Conservation (phyloP, 306 rosid species). For the Glycine latifolia region DNA sequence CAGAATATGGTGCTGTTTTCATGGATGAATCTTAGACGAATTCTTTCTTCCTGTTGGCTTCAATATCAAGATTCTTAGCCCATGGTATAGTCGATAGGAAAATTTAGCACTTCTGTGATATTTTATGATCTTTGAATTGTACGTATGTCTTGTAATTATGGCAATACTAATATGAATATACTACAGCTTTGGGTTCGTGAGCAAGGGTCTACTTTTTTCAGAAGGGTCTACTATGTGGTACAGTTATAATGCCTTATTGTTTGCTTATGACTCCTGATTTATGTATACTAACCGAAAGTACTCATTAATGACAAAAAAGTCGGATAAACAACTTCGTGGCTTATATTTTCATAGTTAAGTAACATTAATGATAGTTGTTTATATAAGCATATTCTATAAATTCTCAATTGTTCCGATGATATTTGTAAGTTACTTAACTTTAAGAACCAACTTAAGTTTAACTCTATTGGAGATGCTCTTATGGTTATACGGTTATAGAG, state of each 20-base stretch:
- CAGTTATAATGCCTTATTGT: not conserved
- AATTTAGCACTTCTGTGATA: constrained; percentile 9
- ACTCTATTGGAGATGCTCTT: too few relatives aligned
- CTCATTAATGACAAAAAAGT: not conserved
- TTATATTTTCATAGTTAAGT: not conserved
- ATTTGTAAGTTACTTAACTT: too few relatives aligned
- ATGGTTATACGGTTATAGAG: too few relatives aligned
- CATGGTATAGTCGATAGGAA: constrained; percentile 1
- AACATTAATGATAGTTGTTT: too few relatives aligned
- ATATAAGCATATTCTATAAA: too few relatives aligned
- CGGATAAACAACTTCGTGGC: constrained; percentile 9
- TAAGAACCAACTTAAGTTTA: too few relatives aligned
- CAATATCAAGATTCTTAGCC: constrained; percentile 36
- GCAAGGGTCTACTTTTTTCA: not conserved
- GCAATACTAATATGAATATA: not conserved
- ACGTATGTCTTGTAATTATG: constrained; percentile 37
- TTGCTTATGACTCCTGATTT: not conserved
- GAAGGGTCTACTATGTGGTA: not conserved
- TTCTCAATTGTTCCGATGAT: too few relatives aligned
- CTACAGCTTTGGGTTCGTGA: constrained; percentile 24
- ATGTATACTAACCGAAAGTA: not conserved
- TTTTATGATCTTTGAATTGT: not conserved
- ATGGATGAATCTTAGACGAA: constrained; percentile 74
- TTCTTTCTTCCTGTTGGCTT: constrained; percentile 30
- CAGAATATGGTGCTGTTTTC: constrained; percentile 78